Evolutionary conservation across 2,329 filamentous ascomycete species (phyloP), one percentile per base, ranked within the genome.

Genomic region (Zymoseptoria tritici): DNA sequence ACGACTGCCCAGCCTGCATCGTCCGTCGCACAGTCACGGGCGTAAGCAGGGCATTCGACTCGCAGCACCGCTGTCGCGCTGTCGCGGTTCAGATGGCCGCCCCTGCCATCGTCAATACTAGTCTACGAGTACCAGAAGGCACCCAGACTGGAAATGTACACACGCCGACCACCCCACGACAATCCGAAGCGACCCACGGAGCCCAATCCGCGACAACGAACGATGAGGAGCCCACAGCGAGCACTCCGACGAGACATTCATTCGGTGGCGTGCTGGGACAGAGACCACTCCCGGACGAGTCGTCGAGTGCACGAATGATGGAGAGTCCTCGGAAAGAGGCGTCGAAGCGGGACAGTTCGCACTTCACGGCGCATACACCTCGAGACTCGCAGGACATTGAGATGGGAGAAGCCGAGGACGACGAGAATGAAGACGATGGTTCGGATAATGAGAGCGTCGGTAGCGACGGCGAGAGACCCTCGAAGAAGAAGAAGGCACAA

Each of bases 401-500:
- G 61, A 90, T 91, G 82, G 71, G 67, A 16, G 87, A 87, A 49
- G 85, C 87, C 9, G 87, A 87, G 86, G 86, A 87, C n/a, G 88
- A 90, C 57, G 85, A 80, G 49, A 86, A 88, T 19, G 86, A 82
- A 56, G 88, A 89, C 22, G 77, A 79, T 26, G 78, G 69, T 1
- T 80, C 78, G 9, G 79, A 81, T 67, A 77, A 79, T 56, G 79
- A 81, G 24, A 81, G 79, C 62, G 74, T 74, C 13, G 76, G 72
- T 16, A 79, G 77, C 62, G 79, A 80, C 31, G 89, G 88, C 11
- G 89, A 90, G 62, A 84, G 87, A 63, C 88, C 89, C 8, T 86
- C 83, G 56, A 96, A 95, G 78, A 97, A 97, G 83, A 97, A 96
- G 78, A 96, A 96, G 75, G 91, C 91, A 0, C 91, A 97, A 74